phyloP scores from a whole-genome alignment of 352 stramenopile genomes.

The Phytophthora aleatoria region DNA sequence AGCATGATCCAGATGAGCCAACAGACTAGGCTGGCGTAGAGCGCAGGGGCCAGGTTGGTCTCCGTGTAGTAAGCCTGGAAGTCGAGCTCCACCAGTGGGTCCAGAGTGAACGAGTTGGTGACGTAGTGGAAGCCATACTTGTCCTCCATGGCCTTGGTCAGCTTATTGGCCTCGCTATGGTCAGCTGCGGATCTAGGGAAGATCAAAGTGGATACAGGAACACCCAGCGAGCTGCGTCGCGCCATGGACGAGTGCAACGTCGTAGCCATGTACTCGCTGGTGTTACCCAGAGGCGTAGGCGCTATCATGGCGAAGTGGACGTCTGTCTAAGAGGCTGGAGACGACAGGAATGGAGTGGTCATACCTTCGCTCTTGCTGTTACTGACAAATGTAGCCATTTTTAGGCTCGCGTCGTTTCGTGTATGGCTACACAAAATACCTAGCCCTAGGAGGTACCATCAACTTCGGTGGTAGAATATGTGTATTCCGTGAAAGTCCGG shows the following conservation, averaged over 20 bases:
- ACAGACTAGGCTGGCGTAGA: slow-evolving; percentile 60
- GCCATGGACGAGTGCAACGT: slow-evolving; percentile 25
- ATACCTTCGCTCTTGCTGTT: neutral
- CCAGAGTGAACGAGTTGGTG: slow-evolving; percentile 72
- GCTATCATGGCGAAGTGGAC: slow-evolving; percentile 17
- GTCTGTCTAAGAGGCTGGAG: neutral
- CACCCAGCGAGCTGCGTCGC: slow-evolving; percentile 62
- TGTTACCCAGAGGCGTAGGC: slow-evolving; percentile 20
- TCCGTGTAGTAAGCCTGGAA: slow-evolving; percentile 82
- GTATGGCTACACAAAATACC: slow-evolving; percentile 8
- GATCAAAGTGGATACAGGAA: slow-evolving; percentile 72
- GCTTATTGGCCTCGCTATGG: slow-evolving; percentile 68
- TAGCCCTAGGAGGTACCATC: slow-evolving; percentile 10
- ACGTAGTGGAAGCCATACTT: slow-evolving; percentile 86
- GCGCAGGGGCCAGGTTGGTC: slow-evolving; percentile 65
- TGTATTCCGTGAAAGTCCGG: slow-evolving; percentile 13
- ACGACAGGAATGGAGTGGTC: neutral
- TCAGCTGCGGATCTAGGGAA: slow-evolving; percentile 73
- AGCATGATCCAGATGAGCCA: slow-evolving; percentile 65
- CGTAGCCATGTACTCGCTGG: slow-evolving; percentile 13
- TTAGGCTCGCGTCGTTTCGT: slow-evolving; percentile 27
- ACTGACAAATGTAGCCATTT: slow-evolving; percentile 23
- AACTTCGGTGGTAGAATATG: slow-evolving; percentile 7
- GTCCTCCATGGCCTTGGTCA: slow-evolving; percentile 72
- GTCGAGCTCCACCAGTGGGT: slow-evolving; percentile 67